Percentiles rank a stretch among this genome's conserved stretches.
phyloP scores from a whole-genome alignment of 1,284 basidiomycete species.

The Coniophora puteana region DNA sequence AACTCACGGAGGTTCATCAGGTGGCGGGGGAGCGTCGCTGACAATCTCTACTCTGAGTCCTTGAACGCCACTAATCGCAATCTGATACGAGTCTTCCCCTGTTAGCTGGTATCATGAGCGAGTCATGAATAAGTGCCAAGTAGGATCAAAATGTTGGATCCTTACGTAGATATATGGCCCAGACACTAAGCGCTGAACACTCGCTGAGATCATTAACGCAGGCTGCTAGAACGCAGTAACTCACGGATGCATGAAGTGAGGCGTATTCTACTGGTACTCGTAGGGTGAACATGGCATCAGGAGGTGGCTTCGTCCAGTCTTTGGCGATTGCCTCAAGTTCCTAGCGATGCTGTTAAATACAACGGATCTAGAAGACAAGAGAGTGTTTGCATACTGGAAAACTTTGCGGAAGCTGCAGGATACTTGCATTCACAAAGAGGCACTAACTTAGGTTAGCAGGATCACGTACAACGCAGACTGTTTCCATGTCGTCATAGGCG shows the following conservation, averaged over 20 bases:
- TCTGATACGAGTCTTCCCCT: slow-evolving; percentile 79
- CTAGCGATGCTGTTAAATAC: slow-evolving; percentile 32
- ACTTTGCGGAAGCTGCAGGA: slow-evolving; percentile 54
- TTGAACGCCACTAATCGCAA: slow-evolving; percentile 72
- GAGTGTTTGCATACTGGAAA: slow-evolving; percentile 43
- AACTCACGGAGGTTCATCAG: slow-evolving; percentile 75
- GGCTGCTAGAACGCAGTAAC: slow-evolving; percentile 22
- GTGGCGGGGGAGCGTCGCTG: slow-evolving; percentile 74
- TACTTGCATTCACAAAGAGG: slow-evolving; percentile 7
- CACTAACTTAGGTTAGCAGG: slow-evolving; percentile 7
- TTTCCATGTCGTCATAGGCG: slow-evolving; percentile 81
- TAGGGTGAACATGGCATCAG: slow-evolving; percentile 65
- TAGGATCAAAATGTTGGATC: slow-evolving; percentile 9
- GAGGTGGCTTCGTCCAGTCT: slow-evolving; percentile 80
- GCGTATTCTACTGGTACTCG: slow-evolving; percentile 81
- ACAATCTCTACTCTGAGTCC: slow-evolving; percentile 79
- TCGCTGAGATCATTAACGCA: slow-evolving; percentile 10
- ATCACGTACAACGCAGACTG: slow-evolving; percentile 60
- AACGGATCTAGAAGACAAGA: neutral
- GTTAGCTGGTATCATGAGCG: slow-evolving; percentile 48
- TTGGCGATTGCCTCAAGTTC: slow-evolving; percentile 74
- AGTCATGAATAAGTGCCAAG: slow-evolving; percentile 15
- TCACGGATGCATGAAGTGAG: slow-evolving; percentile 72
- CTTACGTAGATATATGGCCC: slow-evolving; percentile 76
- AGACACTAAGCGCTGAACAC: slow-evolving; percentile 61